phyloP scores from a whole-genome alignment of 2,329 filamentous ascomycete species.

The Albophoma yamanashiensis region DNA sequence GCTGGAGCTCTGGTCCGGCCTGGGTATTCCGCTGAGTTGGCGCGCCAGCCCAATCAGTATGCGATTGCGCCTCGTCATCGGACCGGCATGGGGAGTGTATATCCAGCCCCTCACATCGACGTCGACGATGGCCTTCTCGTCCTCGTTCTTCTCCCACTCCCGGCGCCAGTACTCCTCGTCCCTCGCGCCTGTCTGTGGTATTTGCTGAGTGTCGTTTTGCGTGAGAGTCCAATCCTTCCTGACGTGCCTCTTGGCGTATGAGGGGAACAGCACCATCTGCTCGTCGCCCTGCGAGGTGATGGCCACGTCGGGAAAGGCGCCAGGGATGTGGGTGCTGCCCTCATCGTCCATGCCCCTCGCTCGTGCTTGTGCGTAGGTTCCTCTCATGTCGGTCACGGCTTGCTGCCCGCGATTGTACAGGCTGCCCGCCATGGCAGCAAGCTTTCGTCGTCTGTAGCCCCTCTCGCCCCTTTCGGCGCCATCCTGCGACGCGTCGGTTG shows the following conservation, averaged over 20 bases:
- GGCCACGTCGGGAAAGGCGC: slow-evolving; percentile 75
- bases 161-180: slow-evolving; percentile 67
- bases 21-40: slow-evolving; percentile 75
- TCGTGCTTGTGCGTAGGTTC: slow-evolving; percentile 47
- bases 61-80: slow-evolving; percentile 78
- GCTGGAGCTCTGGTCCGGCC: slow-evolving; percentile 20
- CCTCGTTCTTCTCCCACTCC: slow-evolving; percentile 71
- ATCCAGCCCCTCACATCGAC: slow-evolving; percentile 95
- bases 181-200: slow-evolving; percentile 30
- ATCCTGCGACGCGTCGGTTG: slow-evolving; percentile 14
- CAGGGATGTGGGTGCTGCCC: slow-evolving; percentile 44
- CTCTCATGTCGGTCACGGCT: slow-evolving; percentile 47
- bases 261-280: slow-evolving; percentile 92
- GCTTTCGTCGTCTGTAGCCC: slow-evolving; percentile 65
- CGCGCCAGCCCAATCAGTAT: slow-evolving; percentile 78
- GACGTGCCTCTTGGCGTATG: slow-evolving; percentile 70
- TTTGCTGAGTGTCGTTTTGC: slow-evolving; percentile 15
- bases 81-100: slow-evolving; percentile 75
- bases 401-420: slow-evolving; percentile 46
- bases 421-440: slow-evolving; percentile 54
- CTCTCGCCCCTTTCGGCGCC: slow-evolving; percentile 35
- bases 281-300: slow-evolving; percentile 72
- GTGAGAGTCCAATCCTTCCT: slow-evolving; percentile 30
- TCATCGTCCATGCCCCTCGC: slow-evolving; percentile 19
- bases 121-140: slow-evolving; percentile 78